Evolutionary conservation across 2,329 filamentous ascomycete species (phyloP).

Genomic region (Drechslerella coelobrocha): DNA sequence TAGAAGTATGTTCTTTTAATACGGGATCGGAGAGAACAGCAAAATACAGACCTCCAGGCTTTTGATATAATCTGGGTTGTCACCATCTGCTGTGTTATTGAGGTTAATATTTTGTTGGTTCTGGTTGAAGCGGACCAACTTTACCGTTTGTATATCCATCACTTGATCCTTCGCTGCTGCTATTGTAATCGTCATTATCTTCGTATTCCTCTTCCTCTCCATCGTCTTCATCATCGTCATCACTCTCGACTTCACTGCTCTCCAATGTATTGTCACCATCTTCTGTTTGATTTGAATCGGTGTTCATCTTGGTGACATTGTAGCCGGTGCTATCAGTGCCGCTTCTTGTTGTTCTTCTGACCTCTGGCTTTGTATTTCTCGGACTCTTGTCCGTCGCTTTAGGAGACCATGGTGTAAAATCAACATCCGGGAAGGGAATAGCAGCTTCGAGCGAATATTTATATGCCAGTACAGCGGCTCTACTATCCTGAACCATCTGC

Average conservation of each 20-base stretch:
- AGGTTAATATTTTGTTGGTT: background rate
- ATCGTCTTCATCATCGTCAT: conserved; percentile 2
- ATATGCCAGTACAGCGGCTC: background rate
- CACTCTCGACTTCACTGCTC: background rate
- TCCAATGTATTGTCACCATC: background rate
- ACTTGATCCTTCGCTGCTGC: background rate
- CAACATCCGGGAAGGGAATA: background rate
- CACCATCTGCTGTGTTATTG: background rate
- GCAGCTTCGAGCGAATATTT: background rate
- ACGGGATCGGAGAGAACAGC: background rate
- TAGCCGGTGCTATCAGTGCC: background rate
- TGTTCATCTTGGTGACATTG: background rate
- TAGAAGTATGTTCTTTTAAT: background rate
- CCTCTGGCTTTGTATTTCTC: too few species aligned
- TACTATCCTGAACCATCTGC: background rate
- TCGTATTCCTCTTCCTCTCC: background rate
- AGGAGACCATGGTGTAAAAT: too few species aligned
- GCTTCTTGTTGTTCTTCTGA: background rate
- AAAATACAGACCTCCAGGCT: background rate
- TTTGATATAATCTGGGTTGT: conserved; percentile 11
- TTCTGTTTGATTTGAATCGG: background rate
- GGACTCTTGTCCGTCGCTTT: too few species aligned
- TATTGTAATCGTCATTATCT: conserved; percentile 5
- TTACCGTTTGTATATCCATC: too few species aligned
- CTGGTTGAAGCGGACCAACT: background rate